Conservation (phyloP, 2,329 filamentous ascomycete genomes). For the Lachnellula suecica region DNA sequence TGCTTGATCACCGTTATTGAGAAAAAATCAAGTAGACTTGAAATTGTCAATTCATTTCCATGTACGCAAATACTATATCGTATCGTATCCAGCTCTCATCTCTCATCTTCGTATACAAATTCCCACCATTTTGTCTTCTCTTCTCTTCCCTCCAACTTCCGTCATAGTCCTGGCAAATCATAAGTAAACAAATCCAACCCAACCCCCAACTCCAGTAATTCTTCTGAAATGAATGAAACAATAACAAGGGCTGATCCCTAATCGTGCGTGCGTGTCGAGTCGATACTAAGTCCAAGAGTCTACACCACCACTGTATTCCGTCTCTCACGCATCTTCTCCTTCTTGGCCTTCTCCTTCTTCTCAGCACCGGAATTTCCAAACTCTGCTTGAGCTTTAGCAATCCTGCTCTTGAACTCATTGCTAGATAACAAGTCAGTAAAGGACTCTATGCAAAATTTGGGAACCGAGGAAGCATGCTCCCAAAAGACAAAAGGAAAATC, state of each 20-base stretch:
- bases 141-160: neutral
- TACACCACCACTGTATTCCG: too few species aligned
- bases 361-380: too few species aligned
- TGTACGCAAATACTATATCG: neutral
- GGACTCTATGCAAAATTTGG: neutral
- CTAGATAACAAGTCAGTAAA: too few species aligned
- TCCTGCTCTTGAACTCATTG: too few species aligned
- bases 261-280: neutral
- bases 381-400: too few species aligned
- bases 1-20: neutral
- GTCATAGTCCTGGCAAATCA: neutral
- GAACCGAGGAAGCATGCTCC: neutral
- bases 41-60: neutral
- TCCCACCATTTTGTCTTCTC: neutral
- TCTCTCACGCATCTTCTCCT: too few species aligned
- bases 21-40: neutral
- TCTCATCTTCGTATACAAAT: neutral
- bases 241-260: neutral
- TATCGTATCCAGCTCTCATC: neutral
- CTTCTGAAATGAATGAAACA: neutral
- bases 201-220: neutral
- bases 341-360: too few species aligned
- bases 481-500: too few species aligned
- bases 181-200: neutral
- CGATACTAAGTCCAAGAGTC: too few species aligned